Evolutionary conservation across 441 rosid genomes (phyloP).

Genomic region (Sinapis alba): DNA sequence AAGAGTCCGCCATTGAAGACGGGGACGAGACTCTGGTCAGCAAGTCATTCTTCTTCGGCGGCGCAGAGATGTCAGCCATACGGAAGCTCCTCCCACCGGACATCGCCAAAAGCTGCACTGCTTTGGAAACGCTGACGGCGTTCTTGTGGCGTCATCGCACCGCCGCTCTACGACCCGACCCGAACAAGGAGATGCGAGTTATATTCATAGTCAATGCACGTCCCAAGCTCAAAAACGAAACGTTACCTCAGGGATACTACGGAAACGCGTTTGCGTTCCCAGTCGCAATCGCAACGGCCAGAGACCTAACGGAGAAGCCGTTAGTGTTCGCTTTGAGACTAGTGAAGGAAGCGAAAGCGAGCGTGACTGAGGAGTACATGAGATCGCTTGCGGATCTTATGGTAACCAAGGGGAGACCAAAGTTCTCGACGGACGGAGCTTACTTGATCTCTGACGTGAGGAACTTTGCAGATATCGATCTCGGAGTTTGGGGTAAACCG

Average conservation of each 20-base stretch:
- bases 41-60: conserved; percentile 44
- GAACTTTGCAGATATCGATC: conserved; percentile 7
- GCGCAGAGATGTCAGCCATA: conserved; percentile 29
- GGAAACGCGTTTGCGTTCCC: conserved; percentile 45
- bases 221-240: conserved; percentile 33
- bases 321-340: conserved; percentile 41
- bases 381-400: conserved; percentile 34
- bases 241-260: conserved; percentile 42
- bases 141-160: conserved; percentile 55
- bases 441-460: conserved; percentile 26
- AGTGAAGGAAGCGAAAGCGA: conserved; percentile 35
- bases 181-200: conserved; percentile 43
- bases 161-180: conserved; percentile 35
- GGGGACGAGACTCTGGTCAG: background rate
- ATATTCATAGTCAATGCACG: conserved; percentile 29
- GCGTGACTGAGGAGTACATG: conserved; percentile 41
- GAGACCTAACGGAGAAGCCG: conserved; percentile 29
- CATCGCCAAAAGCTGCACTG: conserved; percentile 29
- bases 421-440: background rate
- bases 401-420: conserved; percentile 28
- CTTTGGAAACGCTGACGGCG: conserved; percentile 42
- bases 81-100: conserved; percentile 30
- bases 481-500: conserved; percentile 41
- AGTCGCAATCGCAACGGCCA: conserved; percentile 35
- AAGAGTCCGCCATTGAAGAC: background rate